phyloP scores from a whole-genome alignment of 352 stramenopile species.

The Phytophthora sp. region DNA sequence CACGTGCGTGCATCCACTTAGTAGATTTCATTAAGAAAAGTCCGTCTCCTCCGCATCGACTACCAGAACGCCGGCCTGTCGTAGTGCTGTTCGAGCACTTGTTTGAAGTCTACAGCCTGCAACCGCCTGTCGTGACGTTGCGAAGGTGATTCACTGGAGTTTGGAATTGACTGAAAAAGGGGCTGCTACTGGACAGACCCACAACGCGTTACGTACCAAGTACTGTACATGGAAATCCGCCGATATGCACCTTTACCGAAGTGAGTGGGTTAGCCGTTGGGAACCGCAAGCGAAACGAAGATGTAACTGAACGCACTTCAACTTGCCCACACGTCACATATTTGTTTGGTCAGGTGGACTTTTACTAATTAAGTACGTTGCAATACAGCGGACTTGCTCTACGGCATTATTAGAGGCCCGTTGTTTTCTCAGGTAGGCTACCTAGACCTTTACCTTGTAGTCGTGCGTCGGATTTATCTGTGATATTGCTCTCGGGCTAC shows the following conservation, averaged over 20 bases:
- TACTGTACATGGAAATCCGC: too few species aligned
- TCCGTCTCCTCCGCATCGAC: slow-evolving; percentile 3
- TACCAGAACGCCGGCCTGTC: not conserved
- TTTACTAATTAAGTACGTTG: too few species aligned
- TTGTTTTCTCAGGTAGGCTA: not conserved
- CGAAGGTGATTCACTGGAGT: slow-evolving; percentile 5
- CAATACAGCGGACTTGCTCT: not conserved
- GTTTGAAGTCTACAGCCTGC: too few species aligned
- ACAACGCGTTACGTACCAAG: not conserved
- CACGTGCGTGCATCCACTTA: slow-evolving; percentile 10
- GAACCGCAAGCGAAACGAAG: not conserved
- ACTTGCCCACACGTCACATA: slow-evolving; percentile 14
- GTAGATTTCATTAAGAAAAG: slow-evolving; percentile 14
- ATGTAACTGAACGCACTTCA: slow-evolving; percentile 1
- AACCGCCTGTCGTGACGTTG: not conserved
- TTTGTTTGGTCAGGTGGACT: too few species aligned
- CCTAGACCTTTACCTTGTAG: not conserved
- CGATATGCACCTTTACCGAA: slow-evolving; percentile 6
- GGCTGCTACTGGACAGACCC: too few species aligned
- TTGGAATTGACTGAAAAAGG: too few species aligned
- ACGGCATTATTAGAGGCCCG: too few species aligned
- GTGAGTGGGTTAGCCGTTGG: slow-evolving; percentile 10
- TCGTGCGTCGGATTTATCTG: not conserved
- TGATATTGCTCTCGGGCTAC: slow-evolving; percentile 7
- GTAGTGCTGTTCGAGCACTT: slow-evolving; percentile 1